Evolutionary conservation across 1,139 yeast genomes (phyloP).

Genomic region (Hyphopichia pseudoburtonii): DNA sequence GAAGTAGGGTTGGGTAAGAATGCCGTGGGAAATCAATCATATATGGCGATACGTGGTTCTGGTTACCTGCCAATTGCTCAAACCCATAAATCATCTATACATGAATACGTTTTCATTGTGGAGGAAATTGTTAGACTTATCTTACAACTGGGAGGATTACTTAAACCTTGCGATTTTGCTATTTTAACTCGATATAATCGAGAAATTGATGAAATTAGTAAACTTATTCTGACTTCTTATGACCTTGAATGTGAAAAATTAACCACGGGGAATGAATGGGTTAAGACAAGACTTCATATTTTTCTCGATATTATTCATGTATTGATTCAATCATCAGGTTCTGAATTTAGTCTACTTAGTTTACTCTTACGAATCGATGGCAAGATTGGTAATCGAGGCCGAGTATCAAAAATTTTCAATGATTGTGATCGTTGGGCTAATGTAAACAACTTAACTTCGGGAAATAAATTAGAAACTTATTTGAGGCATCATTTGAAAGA

Average conservation of each 20-base stretch:
- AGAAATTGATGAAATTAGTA: slow-evolving; percentile 48
- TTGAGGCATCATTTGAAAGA: background rate
- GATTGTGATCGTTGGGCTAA: slow-evolving; percentile 8
- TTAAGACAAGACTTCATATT: slow-evolving; percentile 47
- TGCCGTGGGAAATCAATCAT: background rate
- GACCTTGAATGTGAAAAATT: slow-evolving; percentile 47
- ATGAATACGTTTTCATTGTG: slow-evolving; percentile 44
- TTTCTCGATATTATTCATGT: slow-evolving; percentile 53
- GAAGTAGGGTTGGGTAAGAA: background rate
- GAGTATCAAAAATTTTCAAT: slow-evolving; percentile 30
- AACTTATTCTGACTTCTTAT: slow-evolving; percentile 32
- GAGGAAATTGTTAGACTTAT: slow-evolving; percentile 47
- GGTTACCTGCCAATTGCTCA: slow-evolving; percentile 33
- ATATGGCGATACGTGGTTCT: slow-evolving; percentile 20
- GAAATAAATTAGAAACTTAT: background rate
- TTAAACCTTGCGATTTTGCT: slow-evolving; percentile 53
- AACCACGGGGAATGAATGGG: slow-evolving; percentile 54
- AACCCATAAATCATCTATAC: slow-evolving; percentile 21
- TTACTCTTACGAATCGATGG: slow-evolving; percentile 28
- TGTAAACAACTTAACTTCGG: too few species aligned
- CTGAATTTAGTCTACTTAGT: slow-evolving; percentile 35
- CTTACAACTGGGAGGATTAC: slow-evolving; percentile 43
- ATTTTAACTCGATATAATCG: slow-evolving; percentile 55
- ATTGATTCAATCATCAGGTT: slow-evolving; percentile 26
- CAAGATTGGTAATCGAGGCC: slow-evolving; percentile 18